These are phyloP conservation scores for Ceratocystis huliohia DNA, from an alignment of 2,329 filamentous ascomycete genomes.

Conservation along the genomic window DNA sequence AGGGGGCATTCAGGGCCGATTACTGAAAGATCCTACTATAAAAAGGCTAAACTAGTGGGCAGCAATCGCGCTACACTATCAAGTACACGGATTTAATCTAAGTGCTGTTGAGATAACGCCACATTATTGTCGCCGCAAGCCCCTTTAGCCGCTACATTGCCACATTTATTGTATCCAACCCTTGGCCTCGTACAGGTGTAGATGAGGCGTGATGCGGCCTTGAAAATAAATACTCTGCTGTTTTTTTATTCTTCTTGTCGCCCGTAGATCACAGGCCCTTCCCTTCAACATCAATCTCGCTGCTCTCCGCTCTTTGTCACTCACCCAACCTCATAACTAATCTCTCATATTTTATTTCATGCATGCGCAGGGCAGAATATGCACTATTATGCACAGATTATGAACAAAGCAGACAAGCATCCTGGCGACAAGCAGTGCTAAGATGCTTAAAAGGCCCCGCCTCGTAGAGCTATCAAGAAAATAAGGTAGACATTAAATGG, in stretches of 20 bases:
- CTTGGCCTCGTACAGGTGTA: no score
- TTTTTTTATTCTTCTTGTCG: neutral
- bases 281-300: neutral
- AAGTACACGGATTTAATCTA: neutral
- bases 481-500: no score
- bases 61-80: neutral
- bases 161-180: no score
- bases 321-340: neutral
- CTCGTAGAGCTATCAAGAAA: neutral
- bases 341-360: neutral
- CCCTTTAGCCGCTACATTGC: no score
- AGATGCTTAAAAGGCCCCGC: neutral
- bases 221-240: neutral
- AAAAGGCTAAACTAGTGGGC: no score
- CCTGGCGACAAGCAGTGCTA: neutral
- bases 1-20: constrained; percentile 2
- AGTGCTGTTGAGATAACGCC: no score
- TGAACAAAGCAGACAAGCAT: neutral
- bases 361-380: neutral
- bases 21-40: neutral
- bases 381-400: constrained; percentile 2
- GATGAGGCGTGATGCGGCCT: neutral
- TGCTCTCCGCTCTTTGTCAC: neutral
- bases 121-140: neutral
- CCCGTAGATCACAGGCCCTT: neutral